phyloP scores from a whole-genome alignment of 768 basidiomycete species.

The Termitomyces sp. region DNA sequence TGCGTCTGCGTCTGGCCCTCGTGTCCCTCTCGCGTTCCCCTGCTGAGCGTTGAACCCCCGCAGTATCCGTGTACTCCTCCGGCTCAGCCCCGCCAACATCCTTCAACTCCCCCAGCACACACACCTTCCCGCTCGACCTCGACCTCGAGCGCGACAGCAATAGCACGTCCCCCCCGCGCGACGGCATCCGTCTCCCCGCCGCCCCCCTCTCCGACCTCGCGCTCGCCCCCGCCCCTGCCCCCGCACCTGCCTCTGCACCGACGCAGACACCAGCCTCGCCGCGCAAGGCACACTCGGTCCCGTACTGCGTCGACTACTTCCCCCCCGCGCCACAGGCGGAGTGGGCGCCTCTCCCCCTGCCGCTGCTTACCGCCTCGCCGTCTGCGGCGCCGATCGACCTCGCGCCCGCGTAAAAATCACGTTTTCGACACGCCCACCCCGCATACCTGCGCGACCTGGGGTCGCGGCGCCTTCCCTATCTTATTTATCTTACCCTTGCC shows the following conservation, averaged over 20 bases:
- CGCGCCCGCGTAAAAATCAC: no score
- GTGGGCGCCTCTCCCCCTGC: constrained; percentile 10
- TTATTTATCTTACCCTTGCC: no score
- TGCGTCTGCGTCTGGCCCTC: constrained; percentile 34
- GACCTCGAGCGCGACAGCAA: constrained; percentile 23
- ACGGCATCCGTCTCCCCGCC: constrained; percentile 69
- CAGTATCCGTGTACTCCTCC: constrained; percentile 53
- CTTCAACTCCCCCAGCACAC: constrained; percentile 59
- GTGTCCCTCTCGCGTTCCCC: constrained; percentile 4
- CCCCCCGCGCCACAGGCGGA: constrained; percentile 6
- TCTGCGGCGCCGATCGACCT: no score
- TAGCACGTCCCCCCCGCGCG: constrained; percentile 38
- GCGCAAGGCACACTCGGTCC: background rate
- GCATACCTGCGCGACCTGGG: no score
- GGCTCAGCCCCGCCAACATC: constrained; percentile 58
- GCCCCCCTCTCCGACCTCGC: constrained; percentile 69
- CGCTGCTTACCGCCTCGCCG: background rate
- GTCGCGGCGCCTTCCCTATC: no score
- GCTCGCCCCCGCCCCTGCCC: background rate
- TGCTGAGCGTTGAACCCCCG: constrained; percentile 15
- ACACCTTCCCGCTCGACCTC: constrained; percentile 58
- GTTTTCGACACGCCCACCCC: no score
- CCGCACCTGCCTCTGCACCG: background rate
- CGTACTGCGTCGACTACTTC: constrained; percentile 14
- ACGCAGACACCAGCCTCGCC: constrained; percentile 17